Conservation (phyloP, 495 filamentous ascomycete species). For the Aspergillus biplanus region DNA sequence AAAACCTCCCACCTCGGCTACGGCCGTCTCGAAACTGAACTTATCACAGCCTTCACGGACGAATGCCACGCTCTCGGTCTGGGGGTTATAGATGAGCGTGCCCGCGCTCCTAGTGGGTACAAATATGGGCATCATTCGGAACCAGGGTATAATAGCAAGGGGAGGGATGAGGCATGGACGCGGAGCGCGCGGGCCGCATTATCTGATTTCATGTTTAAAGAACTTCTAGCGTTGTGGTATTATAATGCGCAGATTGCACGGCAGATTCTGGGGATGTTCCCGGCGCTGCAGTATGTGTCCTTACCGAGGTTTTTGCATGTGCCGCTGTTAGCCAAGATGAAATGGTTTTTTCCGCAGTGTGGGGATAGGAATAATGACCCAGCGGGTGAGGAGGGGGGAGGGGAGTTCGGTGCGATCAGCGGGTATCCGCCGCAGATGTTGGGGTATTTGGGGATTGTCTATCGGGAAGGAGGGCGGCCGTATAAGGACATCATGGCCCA, state of each 20-base stretch:
- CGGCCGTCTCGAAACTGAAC: not conserved
- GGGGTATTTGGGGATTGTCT: not conserved
- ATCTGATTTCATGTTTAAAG: not conserved
- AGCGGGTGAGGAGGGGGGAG: no score
- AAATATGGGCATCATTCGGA: no score
- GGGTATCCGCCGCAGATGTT: not conserved
- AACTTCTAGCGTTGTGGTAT: not conserved
- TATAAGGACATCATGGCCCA: not conserved
- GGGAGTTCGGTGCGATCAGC: not conserved
- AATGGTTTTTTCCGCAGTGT: not conserved
- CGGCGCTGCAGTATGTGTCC: not conserved
- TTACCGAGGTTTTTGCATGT: not conserved
- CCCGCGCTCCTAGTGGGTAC: not conserved
- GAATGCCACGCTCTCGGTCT: not conserved
- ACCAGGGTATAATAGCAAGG: not conserved
- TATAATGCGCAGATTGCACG: not conserved
- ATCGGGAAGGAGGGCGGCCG: not conserved
- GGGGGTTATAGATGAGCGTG: not conserved
- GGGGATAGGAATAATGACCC: not conserved
- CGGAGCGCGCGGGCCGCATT: not conserved
- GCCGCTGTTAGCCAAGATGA: not conserved
- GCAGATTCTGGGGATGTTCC: not conserved
- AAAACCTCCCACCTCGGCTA: not conserved
- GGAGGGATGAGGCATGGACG: not conserved
- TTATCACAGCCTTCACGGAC: not conserved